phyloP scores from a whole-genome alignment of 2,329 filamentous ascomycete genomes.

The Penicillium sp. region DNA sequence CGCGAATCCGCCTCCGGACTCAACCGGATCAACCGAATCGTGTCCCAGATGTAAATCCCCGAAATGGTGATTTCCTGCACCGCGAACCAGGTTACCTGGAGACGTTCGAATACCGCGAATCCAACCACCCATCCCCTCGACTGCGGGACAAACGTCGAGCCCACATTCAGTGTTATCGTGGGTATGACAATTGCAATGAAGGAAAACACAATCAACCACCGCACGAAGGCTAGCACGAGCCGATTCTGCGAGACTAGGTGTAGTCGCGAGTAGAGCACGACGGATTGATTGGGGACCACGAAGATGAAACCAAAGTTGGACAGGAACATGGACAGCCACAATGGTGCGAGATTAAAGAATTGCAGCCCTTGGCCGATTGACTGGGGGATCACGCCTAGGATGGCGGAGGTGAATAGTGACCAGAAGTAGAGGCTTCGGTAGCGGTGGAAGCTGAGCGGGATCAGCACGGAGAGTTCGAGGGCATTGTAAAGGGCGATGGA shows the following conservation, averaged over 20 bases:
- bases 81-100: conserved; percentile 15
- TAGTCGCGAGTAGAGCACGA: conserved; percentile 60
- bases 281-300: conserved; percentile 58
- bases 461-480: conserved; percentile 30
- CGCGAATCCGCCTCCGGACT: conserved; percentile 7
- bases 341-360: conserved; percentile 25
- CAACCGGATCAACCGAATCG: conserved; percentile 41
- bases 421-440: conserved; percentile 36
- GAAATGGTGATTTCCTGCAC: conserved; percentile 13
- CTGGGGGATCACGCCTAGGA: conserved; percentile 25
- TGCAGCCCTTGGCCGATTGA: conserved; percentile 36
- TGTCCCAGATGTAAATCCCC: conserved; percentile 51
- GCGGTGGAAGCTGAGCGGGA: conserved; percentile 28
- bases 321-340: conserved; percentile 33
- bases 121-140: conserved; percentile 24
- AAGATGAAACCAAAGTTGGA: conserved; percentile 52
- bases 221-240: conserved; percentile 45
- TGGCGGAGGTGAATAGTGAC: conserved; percentile 29
- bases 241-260: conserved; percentile 55
- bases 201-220: conserved; percentile 54
- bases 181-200: conserved; percentile 10
- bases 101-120: conserved; percentile 5
- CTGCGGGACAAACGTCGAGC: conserved; percentile 4
- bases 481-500: conserved; percentile 48
- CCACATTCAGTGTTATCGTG: conserved; percentile 7